Evolutionary conservation across 768 basidiomycete species (phyloP).

Genomic region (Pholiota conissans): DNA sequence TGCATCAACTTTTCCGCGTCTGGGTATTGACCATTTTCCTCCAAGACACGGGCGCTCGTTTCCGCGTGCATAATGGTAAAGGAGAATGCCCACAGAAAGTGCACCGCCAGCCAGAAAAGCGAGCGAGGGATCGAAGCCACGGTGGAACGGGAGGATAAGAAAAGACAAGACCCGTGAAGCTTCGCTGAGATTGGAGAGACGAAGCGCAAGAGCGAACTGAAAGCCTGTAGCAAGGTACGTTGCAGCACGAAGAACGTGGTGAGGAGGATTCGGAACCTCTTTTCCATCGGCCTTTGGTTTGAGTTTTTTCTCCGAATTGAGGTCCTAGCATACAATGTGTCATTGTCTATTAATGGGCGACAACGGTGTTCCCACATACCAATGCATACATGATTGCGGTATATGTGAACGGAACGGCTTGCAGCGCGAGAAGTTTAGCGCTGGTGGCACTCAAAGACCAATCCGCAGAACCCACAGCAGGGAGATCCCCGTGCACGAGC

Average conservation of each 20-base stretch:
- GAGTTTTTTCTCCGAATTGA: constrained; percentile 13
- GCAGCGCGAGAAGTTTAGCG: constrained; percentile 36
- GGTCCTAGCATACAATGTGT: not conserved
- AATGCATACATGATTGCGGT: constrained; percentile 26
- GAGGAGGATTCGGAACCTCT: constrained; percentile 13
- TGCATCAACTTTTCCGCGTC: constrained; percentile 38
- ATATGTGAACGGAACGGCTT: constrained; percentile 37
- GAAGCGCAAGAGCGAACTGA: constrained; percentile 54
- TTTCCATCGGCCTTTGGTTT: constrained; percentile 9
- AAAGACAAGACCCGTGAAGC: constrained; percentile 50
- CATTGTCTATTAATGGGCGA: not conserved
- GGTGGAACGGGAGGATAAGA: constrained; percentile 47
- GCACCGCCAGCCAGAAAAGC: constrained; percentile 53
- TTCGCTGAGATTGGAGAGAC: constrained; percentile 54
- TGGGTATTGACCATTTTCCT: constrained; percentile 43
- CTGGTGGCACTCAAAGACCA: constrained; percentile 42
- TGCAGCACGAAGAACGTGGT: constrained; percentile 32
- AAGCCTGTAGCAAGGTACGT: constrained; percentile 42
- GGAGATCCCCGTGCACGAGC: constrained; percentile 35
- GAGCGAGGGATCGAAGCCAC: constrained; percentile 57
- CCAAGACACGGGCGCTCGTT: constrained; percentile 40
- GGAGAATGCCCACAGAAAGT: constrained; percentile 42
- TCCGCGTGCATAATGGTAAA: constrained; percentile 44
- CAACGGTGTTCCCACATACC: constrained; percentile 10
- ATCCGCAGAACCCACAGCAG: constrained; percentile 29